A percentile compares a stretch with the other conserved stretches of the same genome.
Evolutionary conservation across 352 stramenopile genomes (phyloP).

Genomic region (Pilasporangium apinafurcum): DNA sequence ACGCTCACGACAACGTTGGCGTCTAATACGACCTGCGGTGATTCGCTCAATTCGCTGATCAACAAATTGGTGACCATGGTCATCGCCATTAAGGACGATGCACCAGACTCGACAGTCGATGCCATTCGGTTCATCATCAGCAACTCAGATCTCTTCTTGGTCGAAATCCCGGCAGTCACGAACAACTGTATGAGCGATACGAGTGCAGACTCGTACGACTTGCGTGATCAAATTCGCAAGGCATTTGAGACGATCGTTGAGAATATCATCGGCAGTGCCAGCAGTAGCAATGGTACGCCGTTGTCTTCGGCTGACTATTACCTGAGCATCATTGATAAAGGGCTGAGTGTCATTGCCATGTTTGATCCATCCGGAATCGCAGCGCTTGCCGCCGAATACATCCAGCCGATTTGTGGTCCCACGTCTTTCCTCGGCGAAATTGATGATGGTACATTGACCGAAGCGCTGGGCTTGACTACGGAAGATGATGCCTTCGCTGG

Average conservation of each 20-base stretch:
- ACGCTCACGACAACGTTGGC: conserved; percentile 27
- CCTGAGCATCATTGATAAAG: conserved; percentile 20
- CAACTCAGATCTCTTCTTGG: conserved; percentile 35
- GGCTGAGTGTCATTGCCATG: conserved; percentile 12
- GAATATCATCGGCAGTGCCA: conserved; percentile 31
- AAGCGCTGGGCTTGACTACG: conserved; percentile 32
- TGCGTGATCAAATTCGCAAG: conserved; percentile 42
- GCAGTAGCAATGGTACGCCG: conserved; percentile 12
- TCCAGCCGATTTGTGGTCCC: conserved; percentile 35
- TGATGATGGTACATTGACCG: conserved; percentile 26
- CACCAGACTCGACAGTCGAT: conserved; percentile 15
- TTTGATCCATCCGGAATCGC: conserved; percentile 34
- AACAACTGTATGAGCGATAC: conserved; percentile 37
- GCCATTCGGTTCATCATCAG: conserved; percentile 38
- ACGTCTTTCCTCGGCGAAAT: conserved; percentile 34
- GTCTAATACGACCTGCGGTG: conserved; percentile 28
- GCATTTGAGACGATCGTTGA: conserved; percentile 52
- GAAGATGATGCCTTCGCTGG: conserved; percentile 31
- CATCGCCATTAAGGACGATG: conserved; percentile 20
- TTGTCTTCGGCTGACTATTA: conserved; percentile 14
- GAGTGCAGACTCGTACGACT: conserved; percentile 24
- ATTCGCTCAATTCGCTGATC: conserved; percentile 37
- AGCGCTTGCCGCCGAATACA: conserved; percentile 27
- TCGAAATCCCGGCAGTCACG: conserved; percentile 34
- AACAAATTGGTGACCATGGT: conserved; percentile 38